Conservation (phyloP, 768 basidiomycete genomes). For the Lactifluus piperatus region DNA sequence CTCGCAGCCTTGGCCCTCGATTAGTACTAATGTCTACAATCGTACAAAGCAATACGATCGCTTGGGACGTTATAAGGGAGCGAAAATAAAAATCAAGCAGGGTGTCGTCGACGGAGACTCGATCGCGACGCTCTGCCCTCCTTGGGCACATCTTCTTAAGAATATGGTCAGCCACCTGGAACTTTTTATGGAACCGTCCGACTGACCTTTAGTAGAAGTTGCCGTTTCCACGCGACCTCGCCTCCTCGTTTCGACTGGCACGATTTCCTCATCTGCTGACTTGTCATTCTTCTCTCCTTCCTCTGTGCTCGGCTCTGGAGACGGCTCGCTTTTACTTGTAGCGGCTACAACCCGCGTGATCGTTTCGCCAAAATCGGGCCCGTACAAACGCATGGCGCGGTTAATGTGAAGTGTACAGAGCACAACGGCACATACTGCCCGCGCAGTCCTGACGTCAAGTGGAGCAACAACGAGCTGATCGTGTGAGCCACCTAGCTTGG, state of each 20-base stretch:
- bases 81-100: neutral
- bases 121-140: slow-evolving; percentile 1
- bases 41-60: neutral
- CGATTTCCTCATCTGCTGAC: neutral
- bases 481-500: neutral
- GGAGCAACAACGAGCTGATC: slow-evolving; percentile 29
- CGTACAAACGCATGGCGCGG: slow-evolving; percentile 60
- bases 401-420: slow-evolving; percentile 52
- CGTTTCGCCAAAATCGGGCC: slow-evolving; percentile 5
- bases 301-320: neutral
- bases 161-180: neutral
- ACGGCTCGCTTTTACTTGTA: neutral
- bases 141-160: neutral
- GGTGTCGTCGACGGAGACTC: slow-evolving; percentile 2
- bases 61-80: neutral
- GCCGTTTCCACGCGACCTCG: neutral
- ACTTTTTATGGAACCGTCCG: neutral
- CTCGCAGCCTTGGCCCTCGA: neutral
- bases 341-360: neutral
- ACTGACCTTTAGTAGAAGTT: slow-evolving; percentile 5
- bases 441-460: slow-evolving; percentile 53
- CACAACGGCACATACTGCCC: slow-evolving; percentile 63
- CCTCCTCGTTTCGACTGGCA: neutral
- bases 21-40: neutral
- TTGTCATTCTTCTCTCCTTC: neutral